Percentiles rank a stretch among this genome's conserved stretches.
Conservation (phyloP, 805 yeast species). For the Vanderwaltozyma yarrowii region DNA sequence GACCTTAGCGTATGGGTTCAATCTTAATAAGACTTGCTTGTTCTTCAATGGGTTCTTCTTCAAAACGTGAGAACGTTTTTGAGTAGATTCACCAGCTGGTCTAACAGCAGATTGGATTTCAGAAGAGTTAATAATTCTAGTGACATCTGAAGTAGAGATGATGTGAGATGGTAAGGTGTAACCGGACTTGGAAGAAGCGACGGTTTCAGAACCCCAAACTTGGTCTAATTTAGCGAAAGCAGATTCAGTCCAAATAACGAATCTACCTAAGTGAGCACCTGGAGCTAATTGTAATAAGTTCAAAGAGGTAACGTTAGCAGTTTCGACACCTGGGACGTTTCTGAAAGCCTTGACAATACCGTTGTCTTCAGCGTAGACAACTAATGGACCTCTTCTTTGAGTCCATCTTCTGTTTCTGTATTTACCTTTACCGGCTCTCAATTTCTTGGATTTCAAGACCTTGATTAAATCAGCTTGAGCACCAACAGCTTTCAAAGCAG, state of each 20-base stretch:
- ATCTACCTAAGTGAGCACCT: slow-evolving; percentile 99
- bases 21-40: slow-evolving; percentile 95
- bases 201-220: slow-evolving; percentile 90
- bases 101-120: slow-evolving; percentile 96
- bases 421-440: slow-evolving; percentile 99
- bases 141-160: slow-evolving; percentile 88
- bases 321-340: slow-evolving; percentile 99
- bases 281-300: slow-evolving; percentile 98
- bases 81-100: slow-evolving; percentile 90
- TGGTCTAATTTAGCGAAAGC: slow-evolving; percentile 96
- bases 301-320: slow-evolving; percentile 82
- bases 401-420: slow-evolving; percentile 99
- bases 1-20: slow-evolving; percentile 99
- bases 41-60: slow-evolving; percentile 99
- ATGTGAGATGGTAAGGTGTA: slow-evolving; percentile 92
- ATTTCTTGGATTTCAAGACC: slow-evolving; percentile 96
- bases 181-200: slow-evolving; percentile 74
- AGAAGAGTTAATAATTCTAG: slow-evolving; percentile 97
- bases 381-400: slow-evolving; percentile 99
- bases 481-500: slow-evolving; percentile 95
- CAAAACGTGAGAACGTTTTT: slow-evolving; percentile 89
- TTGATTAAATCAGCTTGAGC: slow-evolving; percentile 97
- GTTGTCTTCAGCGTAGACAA: slow-evolving; percentile 95
- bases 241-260: slow-evolving; percentile 98
- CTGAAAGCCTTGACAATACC: slow-evolving; percentile 98